Conservation (phyloP, 352 stramenopile species). For the Globisporangium nunn region DNA sequence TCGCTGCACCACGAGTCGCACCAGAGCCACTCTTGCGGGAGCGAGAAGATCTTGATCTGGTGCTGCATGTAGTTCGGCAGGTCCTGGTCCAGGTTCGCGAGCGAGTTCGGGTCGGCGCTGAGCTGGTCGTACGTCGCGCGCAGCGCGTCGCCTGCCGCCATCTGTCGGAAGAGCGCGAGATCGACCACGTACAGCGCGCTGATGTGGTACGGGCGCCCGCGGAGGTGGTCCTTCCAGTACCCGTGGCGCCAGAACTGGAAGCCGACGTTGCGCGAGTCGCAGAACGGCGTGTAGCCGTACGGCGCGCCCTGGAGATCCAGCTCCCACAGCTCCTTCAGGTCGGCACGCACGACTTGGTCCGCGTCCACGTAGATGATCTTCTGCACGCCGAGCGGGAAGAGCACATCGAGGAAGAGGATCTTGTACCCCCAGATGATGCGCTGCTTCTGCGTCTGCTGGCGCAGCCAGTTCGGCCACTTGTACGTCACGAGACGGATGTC, state of each 20-base stretch:
- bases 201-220: conserved; percentile 98
- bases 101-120: conserved; percentile 96
- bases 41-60: conserved; percentile 95
- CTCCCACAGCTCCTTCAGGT: conserved; percentile 98
- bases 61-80: conserved; percentile 97
- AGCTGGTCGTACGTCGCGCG: conserved; percentile 96
- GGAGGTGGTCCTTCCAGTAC: conserved; percentile 98
- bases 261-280: conserved; percentile 93
- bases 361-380: conserved; percentile 99
- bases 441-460: conserved; percentile 98
- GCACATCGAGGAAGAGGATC: conserved; percentile 99
- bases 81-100: conserved; percentile 99
- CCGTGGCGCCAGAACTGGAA: conserved; percentile 98
- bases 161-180: conserved; percentile 91
- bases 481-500: conserved; percentile 99
- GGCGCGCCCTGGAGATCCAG: conserved; percentile 95
- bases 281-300: conserved; percentile 99
- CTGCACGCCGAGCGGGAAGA: conserved; percentile 98
- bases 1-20: conserved; percentile 99
- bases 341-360: conserved; percentile 97
- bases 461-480: conserved; percentile 99
- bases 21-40: conserved; percentile 99
- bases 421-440: conserved; percentile 99
- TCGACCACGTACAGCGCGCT: conserved; percentile 99
- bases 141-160: conserved; percentile 94